A percentile compares a stretch with the other conserved stretches of the same genome.
These are phyloP conservation scores for Letharia lupina DNA, from an alignment of 495 filamentous ascomycete species.

Conservation along the genomic window DNA sequence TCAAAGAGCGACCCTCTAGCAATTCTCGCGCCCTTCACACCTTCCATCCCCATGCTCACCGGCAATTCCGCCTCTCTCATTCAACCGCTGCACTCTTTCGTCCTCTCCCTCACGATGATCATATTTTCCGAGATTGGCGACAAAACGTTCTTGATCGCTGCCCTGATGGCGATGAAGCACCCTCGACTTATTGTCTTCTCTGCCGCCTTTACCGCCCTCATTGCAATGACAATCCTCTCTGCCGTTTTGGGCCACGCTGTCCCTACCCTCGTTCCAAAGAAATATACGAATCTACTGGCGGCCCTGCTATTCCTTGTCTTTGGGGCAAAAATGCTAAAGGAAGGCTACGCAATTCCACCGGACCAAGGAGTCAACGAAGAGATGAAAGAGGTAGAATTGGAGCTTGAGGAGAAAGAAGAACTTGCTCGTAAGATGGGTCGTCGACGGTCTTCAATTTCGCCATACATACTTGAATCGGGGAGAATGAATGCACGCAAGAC, in stretches of 20 bases:
- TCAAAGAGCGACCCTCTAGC: slow-evolving; percentile 58
- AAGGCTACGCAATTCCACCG: slow-evolving; percentile 78
- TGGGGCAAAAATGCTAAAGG: slow-evolving; percentile 73
- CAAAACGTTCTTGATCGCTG: slow-evolving; percentile 96
- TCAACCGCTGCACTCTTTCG: slow-evolving; percentile 80
- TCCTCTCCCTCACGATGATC: slow-evolving; percentile 94
- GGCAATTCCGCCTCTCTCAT: slow-evolving; percentile 56
- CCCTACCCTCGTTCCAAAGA: slow-evolving; percentile 80
- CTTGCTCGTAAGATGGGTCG: slow-evolving; percentile 46
- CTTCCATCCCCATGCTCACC: slow-evolving; percentile 28
- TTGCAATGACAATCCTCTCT: slow-evolving; percentile 93
- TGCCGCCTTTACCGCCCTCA: slow-evolving; percentile 81
- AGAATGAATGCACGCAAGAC: slow-evolving; percentile 38
- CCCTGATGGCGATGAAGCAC: slow-evolving; percentile 98
- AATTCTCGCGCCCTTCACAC: slow-evolving; percentile 45
- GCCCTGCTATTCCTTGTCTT: slow-evolving; percentile 82
- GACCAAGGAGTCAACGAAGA: slow-evolving; percentile 87
- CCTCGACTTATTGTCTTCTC: slow-evolving; percentile 87
- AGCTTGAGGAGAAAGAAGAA: slow-evolving; percentile 89
- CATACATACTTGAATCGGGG: slow-evolving; percentile 44
- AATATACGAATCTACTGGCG: slow-evolving; percentile 78
- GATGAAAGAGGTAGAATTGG: slow-evolving; percentile 94
- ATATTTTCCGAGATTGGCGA: slow-evolving; percentile 95
- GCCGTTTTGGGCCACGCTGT: slow-evolving; percentile 92
- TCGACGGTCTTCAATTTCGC: slow-evolving; percentile 45